Conservation (phyloP, 2,329 filamentous ascomycete genomes). For the Myrmaecium sp. region DNA sequence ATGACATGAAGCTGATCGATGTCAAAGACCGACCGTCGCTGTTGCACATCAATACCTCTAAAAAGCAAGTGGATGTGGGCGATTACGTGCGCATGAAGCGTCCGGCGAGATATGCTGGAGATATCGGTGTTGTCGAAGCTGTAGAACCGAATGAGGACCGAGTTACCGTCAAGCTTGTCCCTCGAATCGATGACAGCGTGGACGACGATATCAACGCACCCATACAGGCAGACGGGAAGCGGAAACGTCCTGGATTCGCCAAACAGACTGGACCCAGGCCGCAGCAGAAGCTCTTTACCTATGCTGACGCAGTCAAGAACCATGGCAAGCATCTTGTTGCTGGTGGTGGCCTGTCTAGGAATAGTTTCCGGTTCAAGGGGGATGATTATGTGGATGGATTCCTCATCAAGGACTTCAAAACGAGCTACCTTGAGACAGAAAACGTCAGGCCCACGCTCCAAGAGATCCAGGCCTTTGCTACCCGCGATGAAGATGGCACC, state of each 20-base stretch:
- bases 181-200: constrained; percentile 77
- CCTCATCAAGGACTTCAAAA: constrained; percentile 82
- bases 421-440: constrained; percentile 68
- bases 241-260: constrained; percentile 48
- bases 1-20: constrained; percentile 73
- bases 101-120: constrained; percentile 64
- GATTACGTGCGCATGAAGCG: constrained; percentile 83
- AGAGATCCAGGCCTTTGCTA: constrained; percentile 88
- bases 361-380: constrained; percentile 56
- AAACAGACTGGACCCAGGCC: constrained; percentile 49
- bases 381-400: constrained; percentile 90
- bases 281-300: constrained; percentile 81
- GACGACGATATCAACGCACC: constrained; percentile 56
- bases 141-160: constrained; percentile 87
- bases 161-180: constrained; percentile 73
- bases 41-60: constrained; percentile 66
- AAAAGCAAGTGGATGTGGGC: constrained; percentile 65
- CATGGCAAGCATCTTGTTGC: constrained; percentile 44
- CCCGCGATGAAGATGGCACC: constrained; percentile 75
- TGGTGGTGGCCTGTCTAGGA: too few relatives aligned
- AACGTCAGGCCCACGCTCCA: constrained; percentile 88
- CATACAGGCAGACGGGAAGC: constrained; percentile 38
- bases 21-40: constrained; percentile 97
- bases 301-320: constrained; percentile 78
- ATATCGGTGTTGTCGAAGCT: constrained; percentile 81